Evolutionary conservation across 768 basidiomycete species (phyloP).

Genomic region (Sutorius australiensis): DNA sequence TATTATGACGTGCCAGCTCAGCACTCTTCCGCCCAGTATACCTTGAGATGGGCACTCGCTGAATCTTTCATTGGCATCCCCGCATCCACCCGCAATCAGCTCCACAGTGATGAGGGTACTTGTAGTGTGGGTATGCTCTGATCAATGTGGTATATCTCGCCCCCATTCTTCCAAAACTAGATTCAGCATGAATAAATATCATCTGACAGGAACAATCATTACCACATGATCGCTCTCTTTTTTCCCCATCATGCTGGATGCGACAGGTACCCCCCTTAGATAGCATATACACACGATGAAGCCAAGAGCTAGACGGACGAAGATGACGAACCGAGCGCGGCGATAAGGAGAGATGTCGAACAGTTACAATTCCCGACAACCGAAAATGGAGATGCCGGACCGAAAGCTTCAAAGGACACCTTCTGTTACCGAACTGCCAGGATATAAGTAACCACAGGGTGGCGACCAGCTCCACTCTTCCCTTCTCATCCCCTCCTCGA

Average conservation of each 20-base stretch:
- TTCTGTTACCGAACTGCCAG: background rate
- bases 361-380: background rate
- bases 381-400: conserved; percentile 18
- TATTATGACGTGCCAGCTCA: conserved; percentile 2
- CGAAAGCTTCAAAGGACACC: background rate
- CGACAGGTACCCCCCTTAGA: background rate
- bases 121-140: background rate
- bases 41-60: background rate
- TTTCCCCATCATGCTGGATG: background rate
- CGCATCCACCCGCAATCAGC: background rate
- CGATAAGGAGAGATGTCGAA: background rate
- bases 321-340: background rate
- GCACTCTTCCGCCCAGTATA: no score
- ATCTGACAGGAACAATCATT: background rate
- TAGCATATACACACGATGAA: background rate
- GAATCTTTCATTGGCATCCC: background rate
- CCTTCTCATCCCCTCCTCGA: conserved; percentile 1
- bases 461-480: conserved; percentile 11
- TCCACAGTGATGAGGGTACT: background rate
- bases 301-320: background rate
- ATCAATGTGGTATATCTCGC: background rate
- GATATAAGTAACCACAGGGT: conserved; percentile 18
- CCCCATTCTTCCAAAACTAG: background rate
- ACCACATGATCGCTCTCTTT: background rate
- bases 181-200: background rate